These are phyloP conservation scores for Tricholoma saponaceum DNA, from an alignment of 768 basidiomycete species.

Conservation along the genomic window DNA sequence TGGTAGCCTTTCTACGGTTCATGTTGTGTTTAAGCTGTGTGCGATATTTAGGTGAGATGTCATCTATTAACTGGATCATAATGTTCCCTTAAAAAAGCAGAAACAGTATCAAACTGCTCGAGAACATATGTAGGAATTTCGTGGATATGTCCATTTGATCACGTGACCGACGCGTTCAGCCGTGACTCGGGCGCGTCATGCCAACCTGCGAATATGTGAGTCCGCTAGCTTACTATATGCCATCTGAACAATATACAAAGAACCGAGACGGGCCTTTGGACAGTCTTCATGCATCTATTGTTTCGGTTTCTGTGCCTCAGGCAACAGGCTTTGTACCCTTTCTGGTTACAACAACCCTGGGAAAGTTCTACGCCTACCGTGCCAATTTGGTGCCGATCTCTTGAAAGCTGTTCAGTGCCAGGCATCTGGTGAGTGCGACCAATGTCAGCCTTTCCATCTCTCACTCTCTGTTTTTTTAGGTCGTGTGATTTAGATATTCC, in stretches of 20 bases:
- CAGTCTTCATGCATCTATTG: neutral
- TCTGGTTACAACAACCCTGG: neutral
- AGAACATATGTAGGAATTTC: neutral
- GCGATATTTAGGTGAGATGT: neutral
- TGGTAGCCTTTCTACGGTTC: slow-evolving; percentile 24
- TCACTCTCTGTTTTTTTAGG: neutral
- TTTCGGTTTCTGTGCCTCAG: neutral
- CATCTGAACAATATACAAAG: neutral
- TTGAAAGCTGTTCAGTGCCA: no score
- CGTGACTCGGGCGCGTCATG: neutral
- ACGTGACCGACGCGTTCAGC: neutral
- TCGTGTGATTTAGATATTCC: neutral
- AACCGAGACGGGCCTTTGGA: neutral
- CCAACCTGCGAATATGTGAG: no score
- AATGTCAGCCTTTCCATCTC: neutral
- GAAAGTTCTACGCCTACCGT: neutral
- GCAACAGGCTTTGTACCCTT: neutral
- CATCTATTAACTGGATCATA: neutral
- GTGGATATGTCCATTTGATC: neutral
- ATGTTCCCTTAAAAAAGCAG: neutral
- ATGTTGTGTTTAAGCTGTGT: neutral
- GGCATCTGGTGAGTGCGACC: no score
- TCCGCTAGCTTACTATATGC: no score
- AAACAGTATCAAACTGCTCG: neutral
- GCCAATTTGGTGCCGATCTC: neutral